Conservation (phyloP, 108 stramenopile genomes). For the Nitzschia sp. region DNA sequence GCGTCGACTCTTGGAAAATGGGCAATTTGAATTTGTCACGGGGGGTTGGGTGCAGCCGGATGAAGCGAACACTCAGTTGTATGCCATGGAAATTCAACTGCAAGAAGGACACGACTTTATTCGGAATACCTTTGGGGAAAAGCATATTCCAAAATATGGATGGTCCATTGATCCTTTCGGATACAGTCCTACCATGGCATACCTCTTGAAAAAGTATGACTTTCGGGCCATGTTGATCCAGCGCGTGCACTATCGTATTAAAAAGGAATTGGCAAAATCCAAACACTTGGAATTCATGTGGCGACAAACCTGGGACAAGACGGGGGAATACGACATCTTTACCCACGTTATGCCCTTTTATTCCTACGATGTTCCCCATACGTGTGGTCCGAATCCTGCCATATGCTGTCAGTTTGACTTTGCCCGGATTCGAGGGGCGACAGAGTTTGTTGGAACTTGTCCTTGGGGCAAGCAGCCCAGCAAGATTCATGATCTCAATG, state of each 20-base stretch:
- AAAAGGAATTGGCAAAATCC: conserved; percentile 58
- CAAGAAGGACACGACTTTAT: conserved; percentile 71
- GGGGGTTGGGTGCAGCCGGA: conserved; percentile 73
- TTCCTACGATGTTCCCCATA: conserved; percentile 66
- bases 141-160: conserved; percentile 57
- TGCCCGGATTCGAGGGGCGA: conserved; percentile 23
- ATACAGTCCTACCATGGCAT: conserved; percentile 64
- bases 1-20: conserved; percentile 22
- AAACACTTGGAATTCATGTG: conserved; percentile 64
- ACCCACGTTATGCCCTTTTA: conserved; percentile 68
- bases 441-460: conserved; percentile 24
- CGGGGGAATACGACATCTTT: conserved; percentile 60
- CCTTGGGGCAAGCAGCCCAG: conserved; percentile 48
- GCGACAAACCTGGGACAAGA: conserved; percentile 62
- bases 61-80: conserved; percentile 65
- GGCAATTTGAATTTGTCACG: conserved; percentile 64
- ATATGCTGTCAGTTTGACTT: conserved; percentile 71
- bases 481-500: conserved; percentile 31
- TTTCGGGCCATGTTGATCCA: conserved; percentile 67
- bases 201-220: conserved; percentile 45
- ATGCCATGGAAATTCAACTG: conserved; percentile 70
- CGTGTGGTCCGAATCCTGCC: conserved; percentile 63
- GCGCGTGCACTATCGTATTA: conserved; percentile 68
- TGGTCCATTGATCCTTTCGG: conserved; percentile 77
- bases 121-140: conserved; percentile 40